A percentile compares a stretch with the other conserved stretches of the same genome.
These are phyloP conservation scores for Ormosia emarginata DNA, from an alignment of 306 rosid genomes.

Conservation along the genomic window DNA sequence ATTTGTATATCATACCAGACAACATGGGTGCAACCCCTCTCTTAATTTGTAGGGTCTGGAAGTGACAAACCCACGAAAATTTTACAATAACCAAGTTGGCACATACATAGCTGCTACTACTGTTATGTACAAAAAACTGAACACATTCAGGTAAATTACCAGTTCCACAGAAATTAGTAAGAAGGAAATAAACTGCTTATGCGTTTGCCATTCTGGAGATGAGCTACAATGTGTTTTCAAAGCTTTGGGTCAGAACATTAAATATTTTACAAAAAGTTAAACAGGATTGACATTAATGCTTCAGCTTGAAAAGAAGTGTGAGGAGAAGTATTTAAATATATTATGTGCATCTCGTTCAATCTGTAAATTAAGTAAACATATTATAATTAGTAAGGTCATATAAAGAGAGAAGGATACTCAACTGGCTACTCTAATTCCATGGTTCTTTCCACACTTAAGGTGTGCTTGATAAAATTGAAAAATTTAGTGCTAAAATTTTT, in stretches of 20 bases:
- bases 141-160: background rate
- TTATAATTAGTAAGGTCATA: background rate
- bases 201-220: background rate
- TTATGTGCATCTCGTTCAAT: background rate
- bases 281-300: background rate
- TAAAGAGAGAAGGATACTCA: background rate
- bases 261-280: background rate
- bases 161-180: background rate
- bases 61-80: background rate
- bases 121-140: background rate
- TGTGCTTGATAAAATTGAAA: too few species aligned
- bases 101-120: background rate
- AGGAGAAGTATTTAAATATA: background rate
- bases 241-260: background rate
- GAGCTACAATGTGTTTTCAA: background rate
- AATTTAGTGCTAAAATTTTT: too few species aligned
- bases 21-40: background rate
- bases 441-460: background rate
- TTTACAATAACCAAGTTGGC: background rate
- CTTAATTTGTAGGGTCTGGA: background rate
- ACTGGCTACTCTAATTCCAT: background rate
- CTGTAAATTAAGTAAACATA: background rate
- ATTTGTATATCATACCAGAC: slow-evolving; percentile 5
- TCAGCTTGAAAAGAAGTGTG: background rate
- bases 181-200: background rate